Conservation (phyloP, 306 rosid species). For the Ammopiptanthus mongolicus region DNA sequence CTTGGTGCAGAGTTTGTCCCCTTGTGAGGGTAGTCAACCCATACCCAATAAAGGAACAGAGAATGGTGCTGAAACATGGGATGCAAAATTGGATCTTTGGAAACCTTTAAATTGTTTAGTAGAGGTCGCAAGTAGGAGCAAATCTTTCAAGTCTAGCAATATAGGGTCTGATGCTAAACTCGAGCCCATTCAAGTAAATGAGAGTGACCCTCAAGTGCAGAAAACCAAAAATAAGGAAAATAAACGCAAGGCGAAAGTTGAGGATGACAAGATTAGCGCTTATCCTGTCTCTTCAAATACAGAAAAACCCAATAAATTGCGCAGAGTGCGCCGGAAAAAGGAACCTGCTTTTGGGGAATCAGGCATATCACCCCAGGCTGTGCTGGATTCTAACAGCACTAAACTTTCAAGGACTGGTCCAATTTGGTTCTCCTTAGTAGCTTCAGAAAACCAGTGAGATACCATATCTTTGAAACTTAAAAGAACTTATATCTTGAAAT, state of each 20-base stretch:
- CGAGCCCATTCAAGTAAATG: slow-evolving; percentile 39
- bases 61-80: slow-evolving; percentile 55
- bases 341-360: slow-evolving; percentile 61
- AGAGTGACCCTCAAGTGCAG: slow-evolving; percentile 40
- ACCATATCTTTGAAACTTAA: slow-evolving; percentile 18
- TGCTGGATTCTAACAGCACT: slow-evolving; percentile 48
- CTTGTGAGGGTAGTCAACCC: slow-evolving; percentile 54
- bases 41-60: slow-evolving; percentile 49
- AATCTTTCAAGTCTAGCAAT: slow-evolving; percentile 62
- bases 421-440: slow-evolving; percentile 87
- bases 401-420: slow-evolving; percentile 51
- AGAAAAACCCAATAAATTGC: slow-evolving; percentile 55
- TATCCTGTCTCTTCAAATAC: slow-evolving; percentile 40
- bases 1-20: slow-evolving; percentile 50
- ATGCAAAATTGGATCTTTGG: slow-evolving; percentile 84
- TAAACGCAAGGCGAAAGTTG: slow-evolving; percentile 58
- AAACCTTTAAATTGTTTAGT: slow-evolving; percentile 85
- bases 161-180: slow-evolving; percentile 54
- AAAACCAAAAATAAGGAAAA: slow-evolving; percentile 59
- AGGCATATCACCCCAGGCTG: slow-evolving; percentile 60
- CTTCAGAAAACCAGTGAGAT: slow-evolving; percentile 90
- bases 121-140: slow-evolving; percentile 88
- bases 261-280: slow-evolving; percentile 47
- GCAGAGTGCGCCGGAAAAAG: slow-evolving; percentile 67
- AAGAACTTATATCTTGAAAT: not conserved